Evolutionary conservation across 2,329 filamentous ascomycete genomes (phyloP), one percentile per base, ranked within the genome.

Genomic region (Monosporascus sp.): DNA sequence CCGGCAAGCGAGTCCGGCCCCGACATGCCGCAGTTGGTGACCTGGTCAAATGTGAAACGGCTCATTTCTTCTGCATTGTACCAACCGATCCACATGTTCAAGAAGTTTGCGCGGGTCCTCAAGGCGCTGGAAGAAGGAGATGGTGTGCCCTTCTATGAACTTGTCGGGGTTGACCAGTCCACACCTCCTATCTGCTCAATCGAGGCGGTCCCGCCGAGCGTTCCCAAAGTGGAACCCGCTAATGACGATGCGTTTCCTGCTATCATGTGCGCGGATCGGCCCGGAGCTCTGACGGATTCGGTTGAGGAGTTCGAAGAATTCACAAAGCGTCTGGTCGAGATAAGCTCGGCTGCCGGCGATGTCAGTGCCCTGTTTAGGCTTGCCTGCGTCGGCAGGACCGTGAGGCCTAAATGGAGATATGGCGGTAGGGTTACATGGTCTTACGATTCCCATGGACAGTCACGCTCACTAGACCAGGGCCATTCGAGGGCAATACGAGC

Each of bases 1-100:
- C 63, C 70, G 0, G 60, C 66, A 47, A 24, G 56, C 51, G 52
- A 55, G 1, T 35, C 46, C 0, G 71, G 70, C 0, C 70, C 73
- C 0, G 70, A 70, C 20, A 66, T 79, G 27, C 77, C 78, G 0
- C 67, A 74, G 52, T 59, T 81, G n/a, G 64, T 82, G 49, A 80
- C 77, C 2, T 79, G 78, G 67, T 75, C 72, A 37, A 71, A 72
- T 48, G 57, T 81, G 37, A 74, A 75, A 58, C 63, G 66, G 7
- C 65, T 78, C 8, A 70, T 76, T 17, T 70, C 72, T 5, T 65
- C 67, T 2, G 64, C 69, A 2, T 60, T 80, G 25, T 81, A 81
- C 60, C 66, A 68, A 39, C 78, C 78, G 1, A 68, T 76, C 6
- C 58, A 58, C 48, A 63, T 63, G 41, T 78, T 79, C 55, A 66